phyloP scores from a whole-genome alignment of 345 rosid genomes.

The Lepidium didymum region DNA sequence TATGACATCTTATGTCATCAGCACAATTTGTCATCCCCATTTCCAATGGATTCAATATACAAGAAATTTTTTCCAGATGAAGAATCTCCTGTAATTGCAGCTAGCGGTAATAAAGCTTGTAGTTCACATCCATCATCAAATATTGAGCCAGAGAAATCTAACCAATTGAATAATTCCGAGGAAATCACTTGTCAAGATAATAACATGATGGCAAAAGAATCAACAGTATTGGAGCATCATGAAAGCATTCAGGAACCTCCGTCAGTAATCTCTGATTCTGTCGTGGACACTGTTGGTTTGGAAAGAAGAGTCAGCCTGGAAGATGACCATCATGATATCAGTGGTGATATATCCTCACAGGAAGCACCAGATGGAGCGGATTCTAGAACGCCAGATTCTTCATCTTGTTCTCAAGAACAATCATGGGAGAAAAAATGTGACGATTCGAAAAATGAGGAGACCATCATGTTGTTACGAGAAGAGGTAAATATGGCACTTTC shows the following conservation, averaged over 20 bases:
- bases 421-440: slow-evolving; percentile 22
- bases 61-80: slow-evolving; percentile 38
- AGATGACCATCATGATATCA: slow-evolving; percentile 26
- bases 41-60: slow-evolving; percentile 71
- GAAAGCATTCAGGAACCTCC: slow-evolving; percentile 26
- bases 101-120: slow-evolving; percentile 25
- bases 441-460: slow-evolving; percentile 27
- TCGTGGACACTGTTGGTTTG: slow-evolving; percentile 21
- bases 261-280: slow-evolving; percentile 23
- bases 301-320: slow-evolving; percentile 27
- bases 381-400: slow-evolving; percentile 12
- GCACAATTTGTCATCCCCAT: slow-evolving; percentile 69
- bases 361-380: slow-evolving; percentile 35
- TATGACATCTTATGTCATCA: slow-evolving; percentile 98
- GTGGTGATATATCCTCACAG: slow-evolving; percentile 20
- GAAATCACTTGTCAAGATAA: slow-evolving; percentile 26
- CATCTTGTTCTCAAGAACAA: slow-evolving; percentile 26
- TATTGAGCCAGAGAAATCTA: slow-evolving; percentile 25
- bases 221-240: slow-evolving; percentile 19
- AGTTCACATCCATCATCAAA: slow-evolving; percentile 24
- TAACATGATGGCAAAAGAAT: slow-evolving; percentile 24
- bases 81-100: slow-evolving; percentile 28
- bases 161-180: slow-evolving; percentile 14
- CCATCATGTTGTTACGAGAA: slow-evolving; percentile 42
- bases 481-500: slow-evolving; percentile 41